These are phyloP conservation scores for Emericellopsis terricola DNA, from an alignment of 495 filamentous ascomycete genomes.

Conservation along the genomic window DNA sequence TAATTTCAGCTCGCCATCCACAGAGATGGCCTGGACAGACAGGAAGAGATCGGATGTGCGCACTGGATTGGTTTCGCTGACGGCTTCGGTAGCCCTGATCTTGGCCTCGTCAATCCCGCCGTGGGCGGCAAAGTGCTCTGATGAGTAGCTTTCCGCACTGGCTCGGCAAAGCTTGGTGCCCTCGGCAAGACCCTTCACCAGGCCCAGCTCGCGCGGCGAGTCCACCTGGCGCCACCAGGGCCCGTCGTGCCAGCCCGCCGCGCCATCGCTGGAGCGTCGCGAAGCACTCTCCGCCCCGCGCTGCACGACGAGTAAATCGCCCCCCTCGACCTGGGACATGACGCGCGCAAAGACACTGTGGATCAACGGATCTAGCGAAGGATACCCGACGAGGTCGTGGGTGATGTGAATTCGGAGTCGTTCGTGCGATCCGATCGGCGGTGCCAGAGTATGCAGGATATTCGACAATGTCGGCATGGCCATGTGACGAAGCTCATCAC, in stretches of 20 bases:
- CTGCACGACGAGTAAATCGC: slow-evolving; percentile 91
- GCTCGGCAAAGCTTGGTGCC: slow-evolving; percentile 79
- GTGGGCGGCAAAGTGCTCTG: slow-evolving; percentile 56
- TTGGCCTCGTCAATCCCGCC: slow-evolving; percentile 71
- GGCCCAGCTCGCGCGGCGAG: slow-evolving; percentile 55
- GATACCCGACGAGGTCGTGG: slow-evolving; percentile 86
- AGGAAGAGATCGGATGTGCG: slow-evolving; percentile 90
- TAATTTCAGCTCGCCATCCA: slow-evolving; percentile 42
- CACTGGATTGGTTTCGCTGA: slow-evolving; percentile 73
- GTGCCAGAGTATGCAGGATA: slow-evolving; percentile 84
- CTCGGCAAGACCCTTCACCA: slow-evolving; percentile 63
- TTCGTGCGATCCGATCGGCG: slow-evolving; percentile 94
- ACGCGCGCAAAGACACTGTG: slow-evolving; percentile 88
- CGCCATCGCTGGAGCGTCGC: slow-evolving; percentile 29
- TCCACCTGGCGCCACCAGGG: slow-evolving; percentile 83
- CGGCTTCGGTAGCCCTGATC: slow-evolving; percentile 50
- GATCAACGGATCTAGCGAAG: slow-evolving; percentile 82
- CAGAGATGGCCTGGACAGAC: slow-evolving; percentile 65
- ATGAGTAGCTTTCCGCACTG: slow-evolving; percentile 71
- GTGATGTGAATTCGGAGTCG: slow-evolving; percentile 96
- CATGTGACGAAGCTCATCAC: slow-evolving; percentile 73
- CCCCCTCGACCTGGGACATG: slow-evolving; percentile 96
- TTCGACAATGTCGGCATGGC: slow-evolving; percentile 90
- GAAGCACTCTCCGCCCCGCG: slow-evolving; percentile 70
- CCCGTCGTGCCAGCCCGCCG: slow-evolving; percentile 68